Percentiles rank a stretch among this genome's conserved stretches.
phyloP scores from a whole-genome alignment of 2,329 filamentous ascomycete species.

The Fusarium sulawesiense region DNA sequence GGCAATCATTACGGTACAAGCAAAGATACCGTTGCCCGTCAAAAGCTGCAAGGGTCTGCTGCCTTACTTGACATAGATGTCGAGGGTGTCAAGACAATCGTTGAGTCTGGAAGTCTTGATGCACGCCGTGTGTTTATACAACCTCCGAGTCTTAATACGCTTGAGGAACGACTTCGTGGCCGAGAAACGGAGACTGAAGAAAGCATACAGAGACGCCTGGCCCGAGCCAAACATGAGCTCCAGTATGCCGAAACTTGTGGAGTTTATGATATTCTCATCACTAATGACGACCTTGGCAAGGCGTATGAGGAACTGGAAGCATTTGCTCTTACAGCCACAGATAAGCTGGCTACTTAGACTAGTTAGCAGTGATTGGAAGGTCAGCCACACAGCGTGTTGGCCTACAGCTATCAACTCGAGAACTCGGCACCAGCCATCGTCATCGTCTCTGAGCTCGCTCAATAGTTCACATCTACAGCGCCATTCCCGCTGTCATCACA shows the following conservation, averaged over 20 bases:
- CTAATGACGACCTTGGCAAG: neutral
- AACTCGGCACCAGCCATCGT: neutral
- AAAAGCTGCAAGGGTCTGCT: neutral
- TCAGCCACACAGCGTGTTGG: neutral
- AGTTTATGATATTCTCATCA: neutral
- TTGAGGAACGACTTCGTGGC: neutral
- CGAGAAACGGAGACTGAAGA: neutral
- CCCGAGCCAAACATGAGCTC: neutral
- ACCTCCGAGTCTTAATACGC: neutral
- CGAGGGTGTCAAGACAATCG: neutral
- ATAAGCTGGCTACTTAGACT: neutral
- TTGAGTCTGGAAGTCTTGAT: neutral
- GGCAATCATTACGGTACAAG: neutral
- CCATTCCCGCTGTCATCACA: slow-evolving; percentile 29
- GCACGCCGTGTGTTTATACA: neutral
- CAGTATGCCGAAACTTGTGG: neutral
- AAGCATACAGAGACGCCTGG: neutral
- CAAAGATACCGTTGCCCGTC: neutral
- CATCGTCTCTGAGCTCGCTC: slow-evolving; percentile 1
- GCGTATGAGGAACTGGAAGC: neutral
- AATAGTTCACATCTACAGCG: slow-evolving; percentile 11
- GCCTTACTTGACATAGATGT: neutral
- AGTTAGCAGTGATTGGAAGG: neutral
- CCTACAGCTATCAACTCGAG: neutral
- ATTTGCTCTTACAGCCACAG: neutral